Percentiles rank a stretch among this genome's conserved stretches.
Conservation (phyloP, 371 early-diverging fungal genomes). For the Synchytrium microbalum region DNA sequence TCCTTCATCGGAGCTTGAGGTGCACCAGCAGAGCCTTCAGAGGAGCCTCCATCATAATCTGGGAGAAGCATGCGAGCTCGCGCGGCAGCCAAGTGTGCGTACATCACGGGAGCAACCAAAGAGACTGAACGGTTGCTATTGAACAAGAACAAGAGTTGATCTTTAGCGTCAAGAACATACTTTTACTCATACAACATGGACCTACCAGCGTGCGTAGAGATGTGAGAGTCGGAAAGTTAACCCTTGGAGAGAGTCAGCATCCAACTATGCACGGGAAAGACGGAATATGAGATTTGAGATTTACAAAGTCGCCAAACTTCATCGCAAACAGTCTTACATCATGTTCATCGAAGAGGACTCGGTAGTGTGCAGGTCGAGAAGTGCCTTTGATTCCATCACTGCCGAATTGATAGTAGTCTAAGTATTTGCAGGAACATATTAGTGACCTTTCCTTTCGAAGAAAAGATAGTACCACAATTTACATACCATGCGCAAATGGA, state of each 20-base stretch:
- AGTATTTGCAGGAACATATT: too few relatives aligned
- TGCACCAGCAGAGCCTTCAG: too few relatives aligned
- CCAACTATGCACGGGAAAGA: too few relatives aligned
- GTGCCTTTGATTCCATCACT: conserved; percentile 79
- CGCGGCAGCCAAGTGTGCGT: conserved; percentile 68
- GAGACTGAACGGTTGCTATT: conserved; percentile 52
- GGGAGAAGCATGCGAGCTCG: conserved; percentile 61
- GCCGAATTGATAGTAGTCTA: conserved; percentile 75
- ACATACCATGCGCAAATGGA: not conserved
- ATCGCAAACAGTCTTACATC: not conserved
- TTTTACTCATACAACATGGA: too few relatives aligned
- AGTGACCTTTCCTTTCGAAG: too few relatives aligned
- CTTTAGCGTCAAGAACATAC: too few relatives aligned
- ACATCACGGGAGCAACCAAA: conserved; percentile 68
- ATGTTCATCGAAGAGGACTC: conserved; percentile 5
- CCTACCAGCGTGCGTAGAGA: conserved; percentile 77
- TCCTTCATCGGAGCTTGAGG: too few relatives aligned
- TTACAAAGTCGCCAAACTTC: not conserved
- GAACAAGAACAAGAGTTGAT: too few relatives aligned
- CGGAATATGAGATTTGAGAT: not conserved
- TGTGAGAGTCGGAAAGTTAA: conserved; percentile 84
- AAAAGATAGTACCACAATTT: conserved; percentile 36
- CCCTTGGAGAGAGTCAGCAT: conserved; percentile 67
- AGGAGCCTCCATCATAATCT: too few relatives aligned
- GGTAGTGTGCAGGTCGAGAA: conserved; percentile 59